Percentiles rank a stretch among this genome's conserved stretches.
Conservation (phyloP, 257 asterid genomes). For the Solanum dulcamara region DNA sequence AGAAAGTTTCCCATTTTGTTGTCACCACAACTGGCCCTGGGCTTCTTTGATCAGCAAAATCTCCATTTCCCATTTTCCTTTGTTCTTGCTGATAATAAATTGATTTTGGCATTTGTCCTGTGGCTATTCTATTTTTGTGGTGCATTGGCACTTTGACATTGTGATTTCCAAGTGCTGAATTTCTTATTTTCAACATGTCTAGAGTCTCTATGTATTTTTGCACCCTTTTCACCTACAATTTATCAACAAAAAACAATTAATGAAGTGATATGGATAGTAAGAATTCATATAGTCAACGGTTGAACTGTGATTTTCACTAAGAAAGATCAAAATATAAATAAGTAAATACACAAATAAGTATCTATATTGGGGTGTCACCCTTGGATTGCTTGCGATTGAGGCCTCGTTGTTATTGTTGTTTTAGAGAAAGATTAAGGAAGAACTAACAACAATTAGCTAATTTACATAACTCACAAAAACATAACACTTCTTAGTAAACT, state of each 20-base stretch:
- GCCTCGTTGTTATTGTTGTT: no score
- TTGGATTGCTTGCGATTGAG: neutral
- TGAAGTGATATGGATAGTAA: neutral
- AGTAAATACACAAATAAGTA: no score
- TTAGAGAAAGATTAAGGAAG: neutral
- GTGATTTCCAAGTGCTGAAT: conserved; percentile 24
- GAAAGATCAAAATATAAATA: neutral
- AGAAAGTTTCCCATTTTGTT: conserved; percentile 80
- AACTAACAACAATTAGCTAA: neutral
- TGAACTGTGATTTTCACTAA: neutral
- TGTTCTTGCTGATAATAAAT: conserved; percentile 20
- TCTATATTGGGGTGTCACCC: neutral
- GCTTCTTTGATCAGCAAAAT: conserved; percentile 13
- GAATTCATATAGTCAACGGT: neutral
- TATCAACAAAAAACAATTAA: neutral
- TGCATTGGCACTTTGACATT: conserved; percentile 11
- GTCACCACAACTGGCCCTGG: conserved; percentile 45
- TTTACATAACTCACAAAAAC: neutral
- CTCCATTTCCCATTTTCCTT: conserved; percentile 27
- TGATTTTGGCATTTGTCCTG: conserved; percentile 14
- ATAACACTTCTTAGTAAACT: neutral
- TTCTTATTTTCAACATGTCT: conserved; percentile 53
- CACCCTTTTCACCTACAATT: conserved; percentile 75
- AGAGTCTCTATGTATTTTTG: conserved; percentile 78
- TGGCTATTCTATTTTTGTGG: conserved; percentile 15